phyloP scores from a whole-genome alignment of 2,329 filamentous ascomycete genomes.

The Pochonia chlamydosporia region DNA sequence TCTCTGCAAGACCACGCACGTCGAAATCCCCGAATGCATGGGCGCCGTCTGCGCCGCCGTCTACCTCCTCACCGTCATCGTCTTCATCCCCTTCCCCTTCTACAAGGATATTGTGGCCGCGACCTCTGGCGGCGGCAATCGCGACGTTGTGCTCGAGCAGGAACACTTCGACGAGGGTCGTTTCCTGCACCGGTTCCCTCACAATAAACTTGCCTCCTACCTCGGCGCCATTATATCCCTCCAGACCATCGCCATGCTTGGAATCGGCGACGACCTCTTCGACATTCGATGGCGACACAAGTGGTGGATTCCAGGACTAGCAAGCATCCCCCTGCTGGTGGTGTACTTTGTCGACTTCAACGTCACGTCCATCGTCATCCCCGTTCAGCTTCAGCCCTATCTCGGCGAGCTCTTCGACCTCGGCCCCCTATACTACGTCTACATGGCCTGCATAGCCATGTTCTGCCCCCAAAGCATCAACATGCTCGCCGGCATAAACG shows the following conservation, averaged over 20 bases:
- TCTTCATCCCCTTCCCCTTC: slow-evolving; percentile 95
- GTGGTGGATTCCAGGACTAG: slow-evolving; percentile 93
- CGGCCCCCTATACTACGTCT: slow-evolving; percentile 80
- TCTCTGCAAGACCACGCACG: slow-evolving; percentile 63
- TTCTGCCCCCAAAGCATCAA: slow-evolving; percentile 99
- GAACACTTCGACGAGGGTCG: slow-evolving; percentile 57
- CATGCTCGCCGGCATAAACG: slow-evolving; percentile 98
- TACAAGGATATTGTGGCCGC: slow-evolving; percentile 97
- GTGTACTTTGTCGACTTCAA: slow-evolving; percentile 99
- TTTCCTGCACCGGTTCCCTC: slow-evolving; percentile 85
- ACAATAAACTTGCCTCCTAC: slow-evolving; percentile 95
- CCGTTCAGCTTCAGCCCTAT: slow-evolving; percentile 76
- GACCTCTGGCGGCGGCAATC: slow-evolving; percentile 87
- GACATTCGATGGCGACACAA: slow-evolving; percentile 99
- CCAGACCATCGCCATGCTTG: slow-evolving; percentile 83
- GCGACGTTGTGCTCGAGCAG: slow-evolving; percentile 72
- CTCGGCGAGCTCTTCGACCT: slow-evolving; percentile 82
- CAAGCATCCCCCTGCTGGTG: slow-evolving; percentile 85
- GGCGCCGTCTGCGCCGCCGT: slow-evolving; percentile 88
- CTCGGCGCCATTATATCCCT: slow-evolving; percentile 90
- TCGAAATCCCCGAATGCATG: slow-evolving; percentile 92
- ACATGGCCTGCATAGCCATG: slow-evolving; percentile 95
- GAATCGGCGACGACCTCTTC: slow-evolving; percentile 92
- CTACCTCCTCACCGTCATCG: slow-evolving; percentile 80
- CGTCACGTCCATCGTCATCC: slow-evolving; percentile 91